Base-by-base conservation (phyloP, 1,284 basidiomycete species). In the Puccinia sorghi region DNA sequence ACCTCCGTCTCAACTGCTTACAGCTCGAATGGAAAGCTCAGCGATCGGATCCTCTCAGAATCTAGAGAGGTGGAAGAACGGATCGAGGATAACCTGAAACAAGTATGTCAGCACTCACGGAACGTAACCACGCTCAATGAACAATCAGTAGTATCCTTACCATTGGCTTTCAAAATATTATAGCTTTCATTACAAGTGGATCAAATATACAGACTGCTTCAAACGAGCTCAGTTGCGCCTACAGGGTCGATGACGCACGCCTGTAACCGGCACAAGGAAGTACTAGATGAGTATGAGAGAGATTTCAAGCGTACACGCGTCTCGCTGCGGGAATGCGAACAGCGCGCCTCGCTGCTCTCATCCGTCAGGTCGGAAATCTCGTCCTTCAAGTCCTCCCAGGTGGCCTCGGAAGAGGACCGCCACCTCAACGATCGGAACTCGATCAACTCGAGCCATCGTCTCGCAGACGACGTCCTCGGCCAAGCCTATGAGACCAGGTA, bases 401-500 rank as follows among this genome's bases (percentile, higher is more conserved):
- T 54, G 15, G 32, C 61, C 9, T 69, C 75, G 25, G 54, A 77
- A 43, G 32, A 77, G 11, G 66, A 70, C 48, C 64, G 64, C 37
- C 75, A 77, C 39, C 57, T 77, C 32, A 43, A 48, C 41, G 75
- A 77, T 52, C 48, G 75, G n/a, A 64, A 48, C 54, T 56, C 52
- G 37, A 77, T 77, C 41, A 56, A 70, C 54, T 46, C 66, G 27
- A 70, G 66, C 41, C 66, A 77, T 39, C 32, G 75, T 32, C 32
- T 77, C 2, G 75, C 75, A n/a, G 75, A 77, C 57, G 75, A 77
- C 22, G 57, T 77, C 22, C 57, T 77, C 37, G 46, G 64, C 32
- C 96, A 99, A 90, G 97, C 97, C 41, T 97, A 97, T 83, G 96
- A 94, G 82, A 98, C 96, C 0, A 90, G 96, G n/a, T 88, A 92